Percentiles rank a stretch among this genome's conserved stretches.
Evolutionary conservation across 2,329 filamentous ascomycete species (phyloP).

Genomic region (Salinomyces thailandicus): DNA sequence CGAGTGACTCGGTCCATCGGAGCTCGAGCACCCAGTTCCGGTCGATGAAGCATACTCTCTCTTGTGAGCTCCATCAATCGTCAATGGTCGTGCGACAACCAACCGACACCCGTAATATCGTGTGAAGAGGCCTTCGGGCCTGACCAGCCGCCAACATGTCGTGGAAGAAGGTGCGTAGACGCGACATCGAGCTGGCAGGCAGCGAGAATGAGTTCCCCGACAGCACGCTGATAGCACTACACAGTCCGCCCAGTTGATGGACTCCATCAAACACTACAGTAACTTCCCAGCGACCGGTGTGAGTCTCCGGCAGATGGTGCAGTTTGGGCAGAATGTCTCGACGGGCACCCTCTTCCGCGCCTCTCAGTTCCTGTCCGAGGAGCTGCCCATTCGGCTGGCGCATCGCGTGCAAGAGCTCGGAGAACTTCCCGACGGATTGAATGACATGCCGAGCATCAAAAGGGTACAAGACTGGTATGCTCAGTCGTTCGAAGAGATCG

Average conservation of each 20-base stretch:
- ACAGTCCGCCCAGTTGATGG: conserved; percentile 18
- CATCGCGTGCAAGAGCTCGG: conserved; percentile 92
- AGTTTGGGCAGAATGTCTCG: conserved; percentile 91
- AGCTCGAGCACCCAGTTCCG: too few species aligned
- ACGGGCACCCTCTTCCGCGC: conserved; percentile 91
- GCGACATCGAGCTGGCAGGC: not conserved
- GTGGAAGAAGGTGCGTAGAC: conserved; percentile 21
- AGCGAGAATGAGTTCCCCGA: conserved; percentile 10
- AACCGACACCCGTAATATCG: not conserved
- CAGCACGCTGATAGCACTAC: conserved; percentile 2
- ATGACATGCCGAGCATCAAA: conserved; percentile 94
- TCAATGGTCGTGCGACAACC: not conserved
- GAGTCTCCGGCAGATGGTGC: conserved; percentile 96
- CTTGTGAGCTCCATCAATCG: not conserved
- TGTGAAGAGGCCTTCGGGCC: conserved; percentile 5
- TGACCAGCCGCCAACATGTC: conserved; percentile 16
- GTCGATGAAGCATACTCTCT: too few species aligned
- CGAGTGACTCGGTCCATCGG: not conserved
- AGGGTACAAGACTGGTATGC: conserved; percentile 98
- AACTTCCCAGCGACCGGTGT: conserved; percentile 94
- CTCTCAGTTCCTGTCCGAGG: conserved; percentile 95
- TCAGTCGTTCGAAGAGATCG: conserved; percentile 99
- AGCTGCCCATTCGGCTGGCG: conserved; percentile 90
- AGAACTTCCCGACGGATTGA: conserved; percentile 86
- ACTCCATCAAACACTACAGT: conserved; percentile 26